Evolutionary conservation across 306 rosid genomes (phyloP).

Genomic region (Dryas octopetala): DNA sequence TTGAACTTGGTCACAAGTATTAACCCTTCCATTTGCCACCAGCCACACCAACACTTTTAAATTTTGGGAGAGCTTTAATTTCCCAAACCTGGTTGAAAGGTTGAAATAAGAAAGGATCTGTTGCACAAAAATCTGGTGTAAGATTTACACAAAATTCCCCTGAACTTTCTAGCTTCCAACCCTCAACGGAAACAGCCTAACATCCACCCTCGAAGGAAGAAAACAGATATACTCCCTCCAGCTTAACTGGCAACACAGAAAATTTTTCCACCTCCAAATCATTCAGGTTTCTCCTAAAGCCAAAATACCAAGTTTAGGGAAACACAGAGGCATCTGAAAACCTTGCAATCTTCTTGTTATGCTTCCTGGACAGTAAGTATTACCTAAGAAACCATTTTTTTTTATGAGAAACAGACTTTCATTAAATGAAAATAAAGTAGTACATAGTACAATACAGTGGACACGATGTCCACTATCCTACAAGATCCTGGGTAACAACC

Average conservation of each 20-base stretch:
- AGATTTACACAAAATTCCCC: neutral
- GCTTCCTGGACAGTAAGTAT: neutral
- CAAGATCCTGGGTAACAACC: too few species aligned
- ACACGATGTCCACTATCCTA: too few species aligned
- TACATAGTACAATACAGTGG: too few species aligned
- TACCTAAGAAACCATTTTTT: too few species aligned
- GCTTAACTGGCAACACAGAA: too few species aligned
- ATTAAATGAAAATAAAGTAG: too few species aligned
- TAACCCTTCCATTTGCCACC: neutral
- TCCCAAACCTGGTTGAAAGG: neutral
- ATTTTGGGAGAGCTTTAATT: neutral
- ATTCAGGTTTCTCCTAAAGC: too few species aligned
- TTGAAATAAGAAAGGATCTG: too few species aligned
- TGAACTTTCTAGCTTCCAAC: neutral
- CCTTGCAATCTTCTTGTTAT: neutral
- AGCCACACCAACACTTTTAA: neutral
- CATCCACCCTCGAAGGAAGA: neutral
- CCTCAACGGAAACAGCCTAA: neutral
- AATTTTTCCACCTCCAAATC: too few species aligned
- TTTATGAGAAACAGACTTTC: too few species aligned
- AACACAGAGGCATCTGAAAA: neutral
- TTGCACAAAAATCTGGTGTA: neutral
- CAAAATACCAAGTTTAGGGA: neutral
- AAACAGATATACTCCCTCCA: neutral
- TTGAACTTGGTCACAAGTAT: neutral